phyloP scores from a whole-genome alignment of 75 land plant genomes.

The Sequoiadendron giganteum region DNA sequence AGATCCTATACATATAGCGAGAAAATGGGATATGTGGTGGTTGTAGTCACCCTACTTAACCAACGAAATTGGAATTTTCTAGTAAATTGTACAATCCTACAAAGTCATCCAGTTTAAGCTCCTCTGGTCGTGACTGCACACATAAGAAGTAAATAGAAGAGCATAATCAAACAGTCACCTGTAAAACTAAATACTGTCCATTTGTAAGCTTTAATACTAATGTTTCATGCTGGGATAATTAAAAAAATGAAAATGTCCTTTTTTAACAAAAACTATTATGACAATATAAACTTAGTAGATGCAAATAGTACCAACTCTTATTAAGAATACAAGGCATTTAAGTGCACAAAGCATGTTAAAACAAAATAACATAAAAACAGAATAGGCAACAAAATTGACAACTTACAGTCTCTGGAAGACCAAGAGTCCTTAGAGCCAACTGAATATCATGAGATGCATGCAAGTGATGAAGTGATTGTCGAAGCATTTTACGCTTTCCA shows the following conservation, averaged over 20 bases:
- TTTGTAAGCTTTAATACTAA: neutral
- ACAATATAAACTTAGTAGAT: neutral
- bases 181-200: neutral
- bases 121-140: conserved; percentile 85
- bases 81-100: conserved; percentile 74
- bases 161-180: neutral
- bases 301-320: neutral
- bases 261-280: neutral
- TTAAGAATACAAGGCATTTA: neutral
- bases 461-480: conserved; percentile 87
- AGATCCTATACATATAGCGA: neutral
- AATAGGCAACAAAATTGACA: neutral
- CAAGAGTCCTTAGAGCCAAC: conserved; percentile 52
- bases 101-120: conserved; percentile 85
- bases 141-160: neutral
- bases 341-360: neutral
- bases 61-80: neutral
- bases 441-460: conserved; percentile 60
- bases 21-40: neutral
- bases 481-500: conserved; percentile 94
- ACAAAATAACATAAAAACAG: neutral
- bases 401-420: conserved; percentile 80
- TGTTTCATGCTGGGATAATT: neutral
- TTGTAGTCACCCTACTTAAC: neutral
- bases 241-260: neutral